Evolutionary conservation across 106 monocot genomes (phyloP).

Genomic region (Dendrobium officinale): DNA sequence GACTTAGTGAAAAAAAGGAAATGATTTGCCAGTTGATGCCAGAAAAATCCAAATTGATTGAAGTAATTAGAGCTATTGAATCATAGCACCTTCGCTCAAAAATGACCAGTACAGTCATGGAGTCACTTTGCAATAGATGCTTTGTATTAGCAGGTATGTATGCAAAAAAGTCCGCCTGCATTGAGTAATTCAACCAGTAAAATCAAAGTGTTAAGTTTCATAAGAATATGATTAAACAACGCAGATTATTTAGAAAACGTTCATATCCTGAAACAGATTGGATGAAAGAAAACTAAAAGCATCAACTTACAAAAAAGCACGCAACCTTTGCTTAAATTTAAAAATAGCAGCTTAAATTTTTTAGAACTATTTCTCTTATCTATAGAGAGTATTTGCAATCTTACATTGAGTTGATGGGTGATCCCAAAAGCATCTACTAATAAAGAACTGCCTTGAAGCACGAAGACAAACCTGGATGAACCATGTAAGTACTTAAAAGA

Average conservation of each 20-base stretch:
- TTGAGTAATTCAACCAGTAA: neutral
- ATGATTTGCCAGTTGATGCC: neutral
- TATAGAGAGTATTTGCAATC: conserved; percentile 6
- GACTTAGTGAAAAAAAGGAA: neutral
- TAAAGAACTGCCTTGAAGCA: conserved; percentile 46
- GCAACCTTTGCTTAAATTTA: neutral
- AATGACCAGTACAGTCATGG: conserved; percentile 51
- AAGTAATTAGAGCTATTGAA: neutral
- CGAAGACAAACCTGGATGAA: conserved; percentile 72
- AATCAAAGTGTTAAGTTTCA: neutral
- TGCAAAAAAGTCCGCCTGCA: conserved; percentile 82
- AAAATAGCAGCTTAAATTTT: neutral
- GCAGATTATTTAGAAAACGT: neutral
- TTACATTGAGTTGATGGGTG: conserved; percentile 47
- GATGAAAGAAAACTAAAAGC: neutral
- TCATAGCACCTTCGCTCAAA: conserved; percentile 63
- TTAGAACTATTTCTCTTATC: neutral
- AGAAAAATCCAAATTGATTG: neutral
- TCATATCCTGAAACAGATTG: neutral
- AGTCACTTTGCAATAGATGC: conserved; percentile 44
- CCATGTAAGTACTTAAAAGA: conserved; percentile 2
- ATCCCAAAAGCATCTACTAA: conserved; percentile 43
- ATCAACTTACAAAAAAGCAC: neutral
- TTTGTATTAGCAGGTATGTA: conserved; percentile 66
- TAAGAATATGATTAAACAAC: neutral